Evolutionary conservation across 208 protist species (phyloP), one percentile per base, ranked within the genome.

Genomic region (Acanthamoeba sp.): DNA sequence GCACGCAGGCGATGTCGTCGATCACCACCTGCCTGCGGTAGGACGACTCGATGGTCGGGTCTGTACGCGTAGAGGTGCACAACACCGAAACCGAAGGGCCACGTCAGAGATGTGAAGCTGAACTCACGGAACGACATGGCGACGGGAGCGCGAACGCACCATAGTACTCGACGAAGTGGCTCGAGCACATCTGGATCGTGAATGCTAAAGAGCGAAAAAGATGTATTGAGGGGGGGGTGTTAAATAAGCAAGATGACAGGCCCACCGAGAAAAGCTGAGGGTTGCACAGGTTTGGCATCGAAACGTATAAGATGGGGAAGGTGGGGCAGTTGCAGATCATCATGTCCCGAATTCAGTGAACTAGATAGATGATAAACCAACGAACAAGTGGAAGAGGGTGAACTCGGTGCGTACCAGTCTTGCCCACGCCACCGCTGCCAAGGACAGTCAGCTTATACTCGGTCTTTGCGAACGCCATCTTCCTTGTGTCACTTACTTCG

Each of bases 1-100:
- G 87, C 32, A 96, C 20, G 88, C 94, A 97, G n/a, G 92, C 87
- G 42, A 32, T n/a, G 52, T 69, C 84, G 14, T 90, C 84, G 7
- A 90, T 84, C 18, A 84, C 73, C 40, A 84, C 73, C n/a, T 84
- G 73, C 40, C 73, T 22, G 9, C 73, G 73, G 73, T 84, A 84
- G 3, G 73, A 57, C 36, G 73, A 84, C 73, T 84, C 73, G 36
- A 84, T 84, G 1, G 73, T 84, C 24, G 73, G 73, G 55, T 84
- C 73, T 84, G 27, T 22, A 45, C 7, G 7, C 0, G 24, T n/a
- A 80, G 22, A 78, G 4, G 27, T 3, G 66, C 27, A 12, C 6
- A 12, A 5, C 7, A 34, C 10, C 12, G 66, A 76, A 12, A 29
- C 5, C 34, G 38, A 36, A 40, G 36, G 34, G n/a, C n/a, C n/a